Percentiles rank a stretch among this genome's conserved stretches.
Evolutionary conservation across 108 stramenopile species (phyloP).

Genomic region (Conticribra weissflogii): DNA sequence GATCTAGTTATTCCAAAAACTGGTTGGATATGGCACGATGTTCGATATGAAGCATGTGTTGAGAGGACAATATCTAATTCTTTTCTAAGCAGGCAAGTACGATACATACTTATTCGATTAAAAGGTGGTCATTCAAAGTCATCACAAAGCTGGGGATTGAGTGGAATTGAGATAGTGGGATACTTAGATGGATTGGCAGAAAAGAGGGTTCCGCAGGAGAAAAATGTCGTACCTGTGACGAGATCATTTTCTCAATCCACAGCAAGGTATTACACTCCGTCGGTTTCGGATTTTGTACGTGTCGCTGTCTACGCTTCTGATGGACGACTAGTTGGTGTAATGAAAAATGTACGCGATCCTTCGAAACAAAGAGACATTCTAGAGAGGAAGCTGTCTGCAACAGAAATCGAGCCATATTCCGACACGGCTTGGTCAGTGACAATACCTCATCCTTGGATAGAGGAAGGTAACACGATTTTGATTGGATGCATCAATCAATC

Average conservation of each 20-base stretch:
- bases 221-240: not conserved
- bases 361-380: conserved; percentile 9
- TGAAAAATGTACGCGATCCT: conserved; percentile 17
- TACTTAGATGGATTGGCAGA: conserved; percentile 6
- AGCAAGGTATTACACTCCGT: conserved; percentile 11
- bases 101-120: conserved; percentile 13
- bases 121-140: conserved; percentile 7
- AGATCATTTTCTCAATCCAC: not conserved
- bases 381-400: conserved; percentile 3
- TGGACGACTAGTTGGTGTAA: conserved; percentile 17
- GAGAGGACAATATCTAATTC: not conserved
- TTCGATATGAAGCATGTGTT: not conserved
- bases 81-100: conserved; percentile 3
- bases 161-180: conserved; percentile 6
- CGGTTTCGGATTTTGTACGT: conserved; percentile 8
- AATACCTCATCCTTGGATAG: conserved; percentile 17
- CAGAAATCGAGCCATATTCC: conserved; percentile 3
- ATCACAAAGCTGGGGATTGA: conserved; percentile 8
- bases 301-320: conserved; percentile 16
- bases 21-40: conserved; percentile 15
- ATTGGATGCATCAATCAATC: conserved; percentile 15
- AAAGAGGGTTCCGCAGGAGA: not conserved
- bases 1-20: conserved; percentile 1
- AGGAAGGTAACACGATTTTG: conserved; percentile 16
- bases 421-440: conserved; percentile 15